Evolutionary conservation across 208 protist genomes (phyloP).

Genomic region (Acanthamoeba triangularis): DNA sequence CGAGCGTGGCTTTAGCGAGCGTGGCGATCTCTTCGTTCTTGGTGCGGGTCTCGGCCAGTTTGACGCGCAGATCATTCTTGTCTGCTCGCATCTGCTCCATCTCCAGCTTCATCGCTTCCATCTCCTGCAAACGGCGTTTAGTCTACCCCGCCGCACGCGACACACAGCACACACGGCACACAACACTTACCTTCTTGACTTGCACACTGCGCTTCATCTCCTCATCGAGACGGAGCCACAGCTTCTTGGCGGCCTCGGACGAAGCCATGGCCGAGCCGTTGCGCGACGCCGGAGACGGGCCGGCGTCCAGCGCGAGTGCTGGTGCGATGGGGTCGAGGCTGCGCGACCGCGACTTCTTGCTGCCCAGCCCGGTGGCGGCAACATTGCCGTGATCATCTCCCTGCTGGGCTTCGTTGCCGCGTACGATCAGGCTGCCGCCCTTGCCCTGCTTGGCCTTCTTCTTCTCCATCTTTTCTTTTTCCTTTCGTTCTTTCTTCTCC

Average conservation of each 20-base stretch:
- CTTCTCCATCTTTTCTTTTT: neutral
- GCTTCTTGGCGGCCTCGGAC: conserved; percentile 24
- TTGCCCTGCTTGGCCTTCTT: neutral
- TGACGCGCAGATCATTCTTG: conserved; percentile 42
- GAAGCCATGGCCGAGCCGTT: neutral
- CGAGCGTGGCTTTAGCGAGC: conserved; percentile 10
- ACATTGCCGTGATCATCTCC: neutral
- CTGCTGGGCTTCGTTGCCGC: neutral
- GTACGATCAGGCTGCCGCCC: conserved; percentile 7
- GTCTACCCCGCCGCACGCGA: neutral
- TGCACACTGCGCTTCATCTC: conserved; percentile 3
- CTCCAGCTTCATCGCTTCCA: conserved; percentile 2
- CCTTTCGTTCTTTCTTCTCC: conserved; percentile 46
- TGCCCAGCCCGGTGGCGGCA: neutral
- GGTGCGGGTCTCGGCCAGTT: conserved; percentile 30
- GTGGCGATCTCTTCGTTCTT: conserved; percentile 58
- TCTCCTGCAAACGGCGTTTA: neutral
- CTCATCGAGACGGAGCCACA: conserved; percentile 36
- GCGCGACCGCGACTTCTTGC: conserved; percentile 6
- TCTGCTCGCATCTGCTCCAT: conserved; percentile 38
- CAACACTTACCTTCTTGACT: neutral
- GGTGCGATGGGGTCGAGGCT: neutral
- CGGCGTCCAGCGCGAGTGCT: neutral
- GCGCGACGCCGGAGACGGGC: neutral
- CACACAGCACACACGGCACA: neutral